Base-by-base conservation (phyloP, 2,329 filamentous ascomycete genomes). In the Endocalyx cinctus region DNA sequence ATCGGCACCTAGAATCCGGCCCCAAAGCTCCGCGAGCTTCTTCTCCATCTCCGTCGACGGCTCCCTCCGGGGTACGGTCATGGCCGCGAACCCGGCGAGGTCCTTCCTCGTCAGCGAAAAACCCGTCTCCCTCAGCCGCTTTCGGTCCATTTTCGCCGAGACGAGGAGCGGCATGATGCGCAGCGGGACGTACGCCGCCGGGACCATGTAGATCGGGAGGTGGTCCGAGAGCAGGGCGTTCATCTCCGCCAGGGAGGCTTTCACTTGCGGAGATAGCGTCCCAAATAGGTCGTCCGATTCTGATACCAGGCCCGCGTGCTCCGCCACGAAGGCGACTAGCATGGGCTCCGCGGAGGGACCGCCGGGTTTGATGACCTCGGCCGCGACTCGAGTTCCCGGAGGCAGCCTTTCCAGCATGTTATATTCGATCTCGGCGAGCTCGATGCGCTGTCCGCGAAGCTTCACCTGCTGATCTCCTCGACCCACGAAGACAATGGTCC, bases 401-500 rank as follows among this genome's bases (percentile, higher is more conserved):
- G 69, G 66, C 19, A 74, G 51, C 16, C 63, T 62, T n/a, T 58
- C 54, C 10, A 59, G 57, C 36, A 72, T 62, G 38, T 72, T 63
- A 35, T 68, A 64, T 43, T 73, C 70, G 6, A 74, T 69, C 43
- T 74, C 70, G 1, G 66, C 64, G 14, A 79, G 63, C 56, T 80
- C 84, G 32, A 82, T 71, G 34, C 80, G 64, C 43, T 76, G 80
- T 17, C 84, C 84, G 10, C 70, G 66, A 17, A 84, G 59, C 57
- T 86, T 85, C 34, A 82, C 72, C 52, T 81, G 79, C n/a, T 72
- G 72, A 46, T 84, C 81, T 44, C 78, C 80, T 30, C 82, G 68
- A 12, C 79, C 78, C 25, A 80, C 62, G 39, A 77, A 79, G 7
- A 69, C 55, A 25, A 81, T 67, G 6, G 64, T 65, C 2, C 70